Conservation (phyloP, 2,329 filamentous ascomycete genomes). For the Stachybotrys elegans region DNA sequence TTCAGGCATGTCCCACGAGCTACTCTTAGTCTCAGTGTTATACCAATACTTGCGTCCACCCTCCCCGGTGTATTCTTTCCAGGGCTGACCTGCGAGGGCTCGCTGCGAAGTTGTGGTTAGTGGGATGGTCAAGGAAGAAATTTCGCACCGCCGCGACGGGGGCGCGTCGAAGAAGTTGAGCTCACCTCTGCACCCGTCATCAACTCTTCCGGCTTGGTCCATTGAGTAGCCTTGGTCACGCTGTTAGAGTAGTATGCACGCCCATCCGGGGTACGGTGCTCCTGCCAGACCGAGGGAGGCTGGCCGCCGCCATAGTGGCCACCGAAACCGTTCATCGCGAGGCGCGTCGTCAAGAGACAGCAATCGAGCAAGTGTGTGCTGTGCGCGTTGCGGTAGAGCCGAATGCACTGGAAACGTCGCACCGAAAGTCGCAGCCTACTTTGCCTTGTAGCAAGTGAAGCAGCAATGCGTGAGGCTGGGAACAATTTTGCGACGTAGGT, state of each 20-base stretch:
- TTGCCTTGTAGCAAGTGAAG: too few species aligned
- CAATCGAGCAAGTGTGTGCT: too few species aligned
- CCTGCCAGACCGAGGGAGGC: conserved; percentile 64
- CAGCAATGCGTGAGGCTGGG: too few species aligned
- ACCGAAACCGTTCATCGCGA: conserved; percentile 54
- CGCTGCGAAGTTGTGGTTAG: conserved; percentile 45
- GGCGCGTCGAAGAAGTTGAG: conserved; percentile 2
- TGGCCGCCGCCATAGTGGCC: conserved; percentile 36
- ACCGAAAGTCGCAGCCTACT: too few species aligned
- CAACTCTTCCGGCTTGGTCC: conserved; percentile 88
- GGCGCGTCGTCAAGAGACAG: too few species aligned
- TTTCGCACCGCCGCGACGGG: background rate
- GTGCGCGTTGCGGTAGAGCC: too few species aligned
- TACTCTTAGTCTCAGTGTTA: conserved; percentile 86
- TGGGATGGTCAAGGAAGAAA: conserved; percentile 7
- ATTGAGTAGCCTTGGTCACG: conserved; percentile 81
- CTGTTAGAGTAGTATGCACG: conserved; percentile 89
- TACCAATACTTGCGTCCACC: conserved; percentile 94
- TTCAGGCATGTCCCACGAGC: conserved; percentile 91
- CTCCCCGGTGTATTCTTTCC: conserved; percentile 86
- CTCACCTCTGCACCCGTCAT: conserved; percentile 77
- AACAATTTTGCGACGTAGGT: too few species aligned
- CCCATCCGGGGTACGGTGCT: conserved; percentile 75
- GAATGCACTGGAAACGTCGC: too few species aligned
- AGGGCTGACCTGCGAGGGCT: conserved; percentile 75